Evolutionary conservation across 176 grass and related monocot species (phyloP), one percentile per base, ranked within the genome.

Genomic region (Bonia amplexicaulis): DNA sequence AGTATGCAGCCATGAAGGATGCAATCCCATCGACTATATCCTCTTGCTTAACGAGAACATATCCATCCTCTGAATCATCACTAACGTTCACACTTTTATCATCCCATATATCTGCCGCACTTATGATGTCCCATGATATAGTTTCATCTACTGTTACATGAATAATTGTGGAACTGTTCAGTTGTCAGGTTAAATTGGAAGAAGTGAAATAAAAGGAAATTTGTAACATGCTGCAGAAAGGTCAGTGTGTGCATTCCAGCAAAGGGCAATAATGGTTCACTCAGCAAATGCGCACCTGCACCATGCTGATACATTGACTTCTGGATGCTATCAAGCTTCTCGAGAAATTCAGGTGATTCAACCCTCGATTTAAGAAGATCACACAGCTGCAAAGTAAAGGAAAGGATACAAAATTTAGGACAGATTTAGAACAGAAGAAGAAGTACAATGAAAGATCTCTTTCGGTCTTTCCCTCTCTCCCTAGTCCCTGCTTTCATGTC

Each of bases 21-120:
- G 96, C 96, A 71, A 99, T 90, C 22, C 96, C 93, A 78, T 99
- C 96, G 23, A 99, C 96, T 69, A 99, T 96, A 78, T 99, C 96
- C 74, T 99, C 96, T 91, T 99, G 92, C 69, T 88, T 90, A 48
- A 99, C 88, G 12, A 99, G 81, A 74, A 99, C 91, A 96, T 92
- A 99, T 62, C 83, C 96, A 84, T 95, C 96, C 77, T 99, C 96
- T 40, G 85, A 89, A 62, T 91, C 91, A 67, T 87, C 89, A 54
- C 75, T 88, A 52, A 90, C 76, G n/a, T 91, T 90, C 47, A 75
- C 77, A 74, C 83, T 81, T 82, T 91, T 91, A 73, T 82, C 89
- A 49, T 94, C 96, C 93, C 96, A 89, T 77, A 92, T 73, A 67
- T 99, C 96, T 31, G 89, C 58, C 6, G 82, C 84, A 39, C 74